A percentile compares a stretch with the other conserved stretches of the same genome.
Evolutionary conservation across 331 rosid genomes (phyloP).

Genomic region (Spiraea crenata): DNA sequence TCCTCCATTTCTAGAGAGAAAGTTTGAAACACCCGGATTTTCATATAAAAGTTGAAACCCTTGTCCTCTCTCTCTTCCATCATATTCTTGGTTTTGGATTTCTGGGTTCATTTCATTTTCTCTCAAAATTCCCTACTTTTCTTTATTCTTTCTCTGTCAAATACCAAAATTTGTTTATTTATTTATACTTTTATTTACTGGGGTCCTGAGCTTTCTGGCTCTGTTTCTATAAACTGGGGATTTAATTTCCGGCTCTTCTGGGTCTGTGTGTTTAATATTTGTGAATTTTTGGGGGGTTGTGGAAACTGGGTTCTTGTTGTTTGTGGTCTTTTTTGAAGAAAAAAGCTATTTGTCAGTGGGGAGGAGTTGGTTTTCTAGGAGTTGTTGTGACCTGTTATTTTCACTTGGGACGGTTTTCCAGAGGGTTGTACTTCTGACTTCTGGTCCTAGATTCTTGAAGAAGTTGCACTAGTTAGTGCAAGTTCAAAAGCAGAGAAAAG

Average conservation of each 20-base stretch:
- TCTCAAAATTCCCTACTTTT: not conserved
- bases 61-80: not conserved
- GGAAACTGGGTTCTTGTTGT: slow-evolving; percentile 22
- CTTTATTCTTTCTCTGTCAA: slow-evolving; percentile 12
- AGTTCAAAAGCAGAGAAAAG: not conserved
- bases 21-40: slow-evolving; percentile 20
- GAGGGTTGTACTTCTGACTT: slow-evolving; percentile 10
- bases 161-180: not conserved
- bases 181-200: not conserved
- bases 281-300: slow-evolving; percentile 26
- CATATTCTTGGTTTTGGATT: slow-evolving; percentile 11
- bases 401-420: slow-evolving; percentile 4
- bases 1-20: slow-evolving; percentile 9
- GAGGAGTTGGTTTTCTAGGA: slow-evolving; percentile 18
- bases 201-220: slow-evolving; percentile 29
- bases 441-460: not conserved
- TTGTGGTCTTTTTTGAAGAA: slow-evolving; percentile 3
- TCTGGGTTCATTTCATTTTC: not conserved
- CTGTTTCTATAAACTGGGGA: slow-evolving; percentile 14
- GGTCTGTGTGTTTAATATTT: slow-evolving; percentile 30
- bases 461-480: slow-evolving; percentile 22
- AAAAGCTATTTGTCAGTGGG: slow-evolving; percentile 25
- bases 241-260: slow-evolving; percentile 1
- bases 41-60: slow-evolving; percentile 1
- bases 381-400: not conserved